Evolutionary conservation across 371 early-diverging fungal genomes (phyloP).

Genomic region (Mortierella polycephala): DNA sequence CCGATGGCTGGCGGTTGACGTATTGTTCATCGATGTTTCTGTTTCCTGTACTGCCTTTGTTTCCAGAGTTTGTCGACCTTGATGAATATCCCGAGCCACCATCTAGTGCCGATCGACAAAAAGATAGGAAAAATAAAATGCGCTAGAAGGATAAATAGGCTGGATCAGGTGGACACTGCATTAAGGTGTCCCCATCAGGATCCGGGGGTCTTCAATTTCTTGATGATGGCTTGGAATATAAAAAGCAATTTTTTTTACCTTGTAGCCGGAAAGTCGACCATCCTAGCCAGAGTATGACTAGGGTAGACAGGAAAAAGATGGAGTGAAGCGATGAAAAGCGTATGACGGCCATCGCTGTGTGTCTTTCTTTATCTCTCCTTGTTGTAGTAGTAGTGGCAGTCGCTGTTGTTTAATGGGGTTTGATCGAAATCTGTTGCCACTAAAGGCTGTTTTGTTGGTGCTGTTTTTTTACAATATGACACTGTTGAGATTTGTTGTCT

Average conservation of each 20-base stretch:
- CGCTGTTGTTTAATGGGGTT: no score
- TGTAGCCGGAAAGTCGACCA: slow-evolving; percentile 40
- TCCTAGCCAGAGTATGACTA: slow-evolving; percentile 40
- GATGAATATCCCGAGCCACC: slow-evolving; percentile 9
- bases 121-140: neutral
- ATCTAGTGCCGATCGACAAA: neutral
- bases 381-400: no score
- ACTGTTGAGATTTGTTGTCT: no score
- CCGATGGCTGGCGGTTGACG: slow-evolving; percentile 11
- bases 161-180: neutral
- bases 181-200: neutral
- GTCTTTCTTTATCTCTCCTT: no score
- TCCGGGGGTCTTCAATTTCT: no score
- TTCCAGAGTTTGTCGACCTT: neutral
- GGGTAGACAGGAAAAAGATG: slow-evolving; percentile 30
- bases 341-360: slow-evolving; percentile 12
- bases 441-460: no score
- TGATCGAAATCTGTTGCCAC: no score
- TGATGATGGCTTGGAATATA: no score
- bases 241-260: slow-evolving; percentile 10
- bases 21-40: slow-evolving; percentile 22
- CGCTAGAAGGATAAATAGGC: neutral
- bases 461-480: no score
- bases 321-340: slow-evolving; percentile 43
- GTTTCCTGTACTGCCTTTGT: neutral